A percentile compares a stretch with the other conserved stretches of the same genome.
These are phyloP conservation scores for Vitis hybrid DNA, from an alignment of 177 flowering plant genomes.

Conservation along the genomic window DNA sequence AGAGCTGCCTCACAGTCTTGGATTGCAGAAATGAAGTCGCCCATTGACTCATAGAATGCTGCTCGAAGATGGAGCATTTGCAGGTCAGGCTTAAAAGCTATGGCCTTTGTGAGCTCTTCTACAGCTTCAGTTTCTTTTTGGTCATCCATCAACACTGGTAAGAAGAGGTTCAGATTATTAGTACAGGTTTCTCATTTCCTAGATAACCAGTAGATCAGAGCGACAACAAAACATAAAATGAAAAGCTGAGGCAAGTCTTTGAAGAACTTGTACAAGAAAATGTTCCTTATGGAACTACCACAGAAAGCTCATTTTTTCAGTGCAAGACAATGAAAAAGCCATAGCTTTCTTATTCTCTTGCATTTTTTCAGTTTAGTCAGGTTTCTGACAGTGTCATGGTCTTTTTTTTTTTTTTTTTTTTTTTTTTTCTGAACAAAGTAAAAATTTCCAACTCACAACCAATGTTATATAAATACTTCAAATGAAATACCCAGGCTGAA, in stretches of 20 bases:
- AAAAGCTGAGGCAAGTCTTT: too few relatives aligned
- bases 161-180: background rate
- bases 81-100: constrained; percentile 46
- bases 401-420: too few relatives aligned
- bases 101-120: constrained; percentile 44
- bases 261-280: background rate
- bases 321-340: too few relatives aligned
- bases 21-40: constrained; percentile 27
- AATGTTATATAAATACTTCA: too few relatives aligned
- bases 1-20: constrained; percentile 50
- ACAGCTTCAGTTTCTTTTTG: constrained; percentile 44
- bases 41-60: constrained; percentile 44
- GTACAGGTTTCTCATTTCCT: background rate
- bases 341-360: too few relatives aligned
- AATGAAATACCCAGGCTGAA: too few relatives aligned
- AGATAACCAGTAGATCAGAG: background rate
- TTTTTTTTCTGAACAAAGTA: too few relatives aligned
- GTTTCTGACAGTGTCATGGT: too few relatives aligned
- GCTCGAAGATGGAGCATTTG: constrained; percentile 56
- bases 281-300: background rate
- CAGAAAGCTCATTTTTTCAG: too few relatives aligned
- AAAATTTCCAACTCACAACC: too few relatives aligned
- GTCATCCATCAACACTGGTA: constrained; percentile 48
- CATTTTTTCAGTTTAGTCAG: too few relatives aligned
- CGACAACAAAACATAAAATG: too few relatives aligned